Evolutionary conservation across 371 early-diverging fungal genomes (phyloP).

Genomic region (Apophysomyces elegans): DNA sequence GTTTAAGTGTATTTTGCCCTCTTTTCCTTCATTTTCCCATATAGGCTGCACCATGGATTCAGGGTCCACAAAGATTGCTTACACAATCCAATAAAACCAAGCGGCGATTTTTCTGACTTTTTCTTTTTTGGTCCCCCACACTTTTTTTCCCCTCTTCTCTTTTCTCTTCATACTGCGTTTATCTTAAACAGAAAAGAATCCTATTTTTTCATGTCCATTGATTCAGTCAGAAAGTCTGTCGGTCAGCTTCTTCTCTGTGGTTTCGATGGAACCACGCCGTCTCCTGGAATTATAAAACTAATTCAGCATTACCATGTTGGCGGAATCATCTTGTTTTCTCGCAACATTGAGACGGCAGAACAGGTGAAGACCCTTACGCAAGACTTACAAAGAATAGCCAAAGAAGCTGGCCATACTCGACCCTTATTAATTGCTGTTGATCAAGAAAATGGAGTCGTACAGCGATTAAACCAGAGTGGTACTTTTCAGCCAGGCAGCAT

Average conservation of each 20-base stretch:
- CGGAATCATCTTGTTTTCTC: constrained; percentile 51
- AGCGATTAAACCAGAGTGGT: constrained; percentile 42
- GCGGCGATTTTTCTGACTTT: constrained; percentile 3
- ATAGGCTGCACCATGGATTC: neutral
- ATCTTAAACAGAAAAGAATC: neutral
- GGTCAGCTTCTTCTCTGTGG: constrained; percentile 55
- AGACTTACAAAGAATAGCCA: constrained; percentile 39
- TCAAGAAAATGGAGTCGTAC: constrained; percentile 58
- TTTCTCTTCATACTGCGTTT: too few species aligned
- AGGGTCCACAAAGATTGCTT: constrained; percentile 5
- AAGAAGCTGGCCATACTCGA: constrained; percentile 44
- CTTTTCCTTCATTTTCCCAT: neutral
- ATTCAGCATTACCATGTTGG: constrained; percentile 48
- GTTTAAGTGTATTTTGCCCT: neutral
- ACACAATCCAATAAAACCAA: constrained; percentile 1
- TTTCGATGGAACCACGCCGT: constrained; percentile 44
- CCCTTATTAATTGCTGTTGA: constrained; percentile 53
- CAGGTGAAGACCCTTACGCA: constrained; percentile 37
- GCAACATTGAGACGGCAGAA: constrained; percentile 47
- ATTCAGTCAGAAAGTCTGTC: constrained; percentile 16
- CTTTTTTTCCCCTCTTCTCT: neutral
- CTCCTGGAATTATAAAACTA: constrained; percentile 44
- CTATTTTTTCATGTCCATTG: constrained; percentile 1
- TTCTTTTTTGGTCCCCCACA: neutral
- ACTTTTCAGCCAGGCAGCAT: constrained; percentile 54